Conservation (phyloP, 768 basidiomycete species). For the Tylopilus felleus region DNA sequence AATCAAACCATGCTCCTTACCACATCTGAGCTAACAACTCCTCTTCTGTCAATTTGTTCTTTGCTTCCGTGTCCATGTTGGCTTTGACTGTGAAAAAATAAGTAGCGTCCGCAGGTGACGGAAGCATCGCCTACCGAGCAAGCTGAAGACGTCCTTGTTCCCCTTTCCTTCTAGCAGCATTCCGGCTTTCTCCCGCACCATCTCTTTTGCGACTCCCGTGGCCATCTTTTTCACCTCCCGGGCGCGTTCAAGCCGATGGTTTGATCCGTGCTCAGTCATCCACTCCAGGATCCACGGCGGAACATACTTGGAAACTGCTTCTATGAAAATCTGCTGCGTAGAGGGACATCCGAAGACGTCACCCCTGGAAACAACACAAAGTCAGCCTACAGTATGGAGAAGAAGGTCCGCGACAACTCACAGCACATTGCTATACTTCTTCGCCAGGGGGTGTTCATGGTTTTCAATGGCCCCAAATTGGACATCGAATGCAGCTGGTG, state of each 20-base stretch:
- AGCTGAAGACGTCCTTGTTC: conserved; percentile 16
- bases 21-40: conserved; percentile 7
- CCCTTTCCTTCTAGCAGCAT: conserved; percentile 9
- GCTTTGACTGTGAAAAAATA: conserved; percentile 20
- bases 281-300: conserved; percentile 29
- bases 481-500: conserved; percentile 47
- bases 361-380: neutral
- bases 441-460: conserved; percentile 10
- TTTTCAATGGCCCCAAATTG: conserved; percentile 33
- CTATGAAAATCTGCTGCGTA: conserved; percentile 15
- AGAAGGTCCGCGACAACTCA: conserved; percentile 1
- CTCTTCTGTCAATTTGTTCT: conserved; percentile 21
- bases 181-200: conserved; percentile 19
- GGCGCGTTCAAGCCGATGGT: neutral
- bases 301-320: conserved; percentile 12
- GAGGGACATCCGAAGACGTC: conserved; percentile 21
- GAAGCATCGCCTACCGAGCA: conserved; percentile 32
- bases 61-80: conserved; percentile 27
- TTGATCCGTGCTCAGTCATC: conserved; percentile 26
- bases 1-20: neutral
- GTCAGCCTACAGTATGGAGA: neutral
- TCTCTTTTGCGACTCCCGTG: conserved; percentile 8
- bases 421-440: conserved; percentile 10
- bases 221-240: conserved; percentile 8
- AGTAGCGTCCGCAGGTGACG: neutral